Evolutionary conservation across 768 basidiomycete species (phyloP).

Genomic region (Hericium rajendrae): DNA sequence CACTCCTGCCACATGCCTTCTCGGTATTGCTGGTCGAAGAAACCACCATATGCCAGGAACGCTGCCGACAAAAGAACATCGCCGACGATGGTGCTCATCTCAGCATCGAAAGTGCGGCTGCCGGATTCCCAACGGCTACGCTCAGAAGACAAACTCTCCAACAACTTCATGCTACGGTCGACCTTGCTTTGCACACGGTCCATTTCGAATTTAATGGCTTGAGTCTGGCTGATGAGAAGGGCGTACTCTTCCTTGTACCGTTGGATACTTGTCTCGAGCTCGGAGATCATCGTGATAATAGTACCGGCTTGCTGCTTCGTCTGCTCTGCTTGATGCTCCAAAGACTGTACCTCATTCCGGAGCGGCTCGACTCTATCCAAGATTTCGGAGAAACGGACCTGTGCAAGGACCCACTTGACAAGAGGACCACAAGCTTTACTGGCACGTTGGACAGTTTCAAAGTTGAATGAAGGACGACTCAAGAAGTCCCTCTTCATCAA

Average conservation of each 20-base stretch:
- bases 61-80: conserved; percentile 93
- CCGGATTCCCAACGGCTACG: conserved; percentile 89
- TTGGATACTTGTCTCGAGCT: conserved; percentile 87
- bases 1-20: conserved; percentile 97
- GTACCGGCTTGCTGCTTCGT: conserved; percentile 88
- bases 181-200: conserved; percentile 96
- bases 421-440: conserved; percentile 96
- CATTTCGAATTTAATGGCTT: conserved; percentile 97
- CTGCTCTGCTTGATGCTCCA: conserved; percentile 88
- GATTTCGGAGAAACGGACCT: conserved; percentile 95
- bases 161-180: conserved; percentile 89
- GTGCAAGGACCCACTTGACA: conserved; percentile 96
- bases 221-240: conserved; percentile 89
- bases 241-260: conserved; percentile 98
- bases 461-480: conserved; percentile 84
- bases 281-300: conserved; percentile 86
- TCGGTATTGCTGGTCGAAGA: conserved; percentile 98
- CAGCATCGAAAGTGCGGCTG: conserved; percentile 90
- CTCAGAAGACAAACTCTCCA: conserved; percentile 93
- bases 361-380: conserved; percentile 94
- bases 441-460: conserved; percentile 89
- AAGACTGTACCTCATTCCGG: conserved; percentile 87
- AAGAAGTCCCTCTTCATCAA: conserved; percentile 90
- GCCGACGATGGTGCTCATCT: conserved; percentile 98
- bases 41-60: conserved; percentile 94